Evolutionary conservation across 139 green algal genomes (phyloP), one percentile per base, ranked within the genome.

Genomic region (Axilococcus clingmanii): DNA sequence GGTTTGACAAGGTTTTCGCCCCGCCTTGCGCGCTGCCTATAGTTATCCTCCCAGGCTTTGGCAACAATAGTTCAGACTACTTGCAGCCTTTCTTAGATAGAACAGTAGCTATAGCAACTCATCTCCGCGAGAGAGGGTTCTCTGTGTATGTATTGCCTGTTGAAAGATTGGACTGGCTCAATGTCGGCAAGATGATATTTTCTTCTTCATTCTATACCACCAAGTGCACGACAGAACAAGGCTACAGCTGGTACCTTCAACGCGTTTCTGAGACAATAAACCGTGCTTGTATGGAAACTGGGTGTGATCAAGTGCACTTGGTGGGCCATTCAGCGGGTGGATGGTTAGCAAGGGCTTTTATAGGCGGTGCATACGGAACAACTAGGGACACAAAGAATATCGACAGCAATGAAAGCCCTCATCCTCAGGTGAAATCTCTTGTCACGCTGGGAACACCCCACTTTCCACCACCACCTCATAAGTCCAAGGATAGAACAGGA

Each of bases 381-480:
- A 47, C 27, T 17, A 35, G 17, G 28, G n/a, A 32, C 41, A 49
- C 9, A 9, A 12, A 25, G 36, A 71, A 57, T 47, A 29, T 24
- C 11, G 52, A 63, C 16, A 3, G n/a, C 1, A 41, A 68, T 22
- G 36, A 50, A 17, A n/a, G n/a, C n/a, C n/a, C n/a, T n/a, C n/a
- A n/a, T n/a, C n/a, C n/a, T n/a, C 47, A 29, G 5, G 74, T 84
- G 42, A 41, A 57, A 6, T 24, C 38, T 15, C 4, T 88, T 15
- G 59, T 88, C 42, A 83, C 71, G 7, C 66, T 88, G 16, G 79
- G 79, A 24, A 77, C 71, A 15, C 79, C 79, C 22, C 79, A 88
- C 36, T 24, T 52, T 20, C 63, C 76, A 1, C 60, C 68, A 4
- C 27, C 66, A 79, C 41, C 9, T 12, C 12, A 9, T 7, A 48